Percentiles rank a stretch among this genome's conserved stretches.
phyloP scores from a whole-genome alignment of 768 basidiomycete genomes.

The Termitomyces sp. region DNA sequence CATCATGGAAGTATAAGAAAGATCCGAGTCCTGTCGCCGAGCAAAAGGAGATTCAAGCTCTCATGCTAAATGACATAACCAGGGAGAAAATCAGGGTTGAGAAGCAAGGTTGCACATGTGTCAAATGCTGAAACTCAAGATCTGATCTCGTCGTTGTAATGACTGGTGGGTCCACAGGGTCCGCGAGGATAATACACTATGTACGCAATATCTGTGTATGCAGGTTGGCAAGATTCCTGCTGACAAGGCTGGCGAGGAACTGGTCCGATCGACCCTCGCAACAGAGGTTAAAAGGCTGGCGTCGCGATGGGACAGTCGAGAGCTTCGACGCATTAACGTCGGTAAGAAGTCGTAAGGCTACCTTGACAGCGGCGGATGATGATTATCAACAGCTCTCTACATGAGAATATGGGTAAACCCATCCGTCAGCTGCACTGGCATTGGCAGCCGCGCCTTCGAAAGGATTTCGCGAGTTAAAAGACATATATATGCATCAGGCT shows the following conservation, averaged over 20 bases:
- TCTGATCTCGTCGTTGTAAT: neutral
- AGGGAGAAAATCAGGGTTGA: conserved; percentile 5
- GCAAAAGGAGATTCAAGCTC: conserved; percentile 4
- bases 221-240: neutral
- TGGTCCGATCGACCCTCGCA: neutral
- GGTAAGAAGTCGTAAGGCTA: neutral
- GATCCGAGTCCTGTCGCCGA: neutral
- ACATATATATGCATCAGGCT: no score
- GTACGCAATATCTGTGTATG: neutral
- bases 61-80: conserved; percentile 11
- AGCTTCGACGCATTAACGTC: no score
- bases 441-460: no score
- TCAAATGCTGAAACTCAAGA: neutral
- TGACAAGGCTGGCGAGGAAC: no score
- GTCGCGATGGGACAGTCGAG: no score
- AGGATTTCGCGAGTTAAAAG: no score
- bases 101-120: conserved; percentile 4
- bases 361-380: neutral
- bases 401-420: no score
- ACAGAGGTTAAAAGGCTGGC: no score
- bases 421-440: no score
- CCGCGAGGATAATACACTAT: neutral
- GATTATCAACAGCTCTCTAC: neutral
- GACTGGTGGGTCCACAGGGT: neutral
- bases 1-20: conserved; percentile 4